Evolutionary conservation across 495 filamentous ascomycete species (phyloP), one percentile per base, ranked within the genome.

Genomic region (Hypoxylon cercidicola): DNA sequence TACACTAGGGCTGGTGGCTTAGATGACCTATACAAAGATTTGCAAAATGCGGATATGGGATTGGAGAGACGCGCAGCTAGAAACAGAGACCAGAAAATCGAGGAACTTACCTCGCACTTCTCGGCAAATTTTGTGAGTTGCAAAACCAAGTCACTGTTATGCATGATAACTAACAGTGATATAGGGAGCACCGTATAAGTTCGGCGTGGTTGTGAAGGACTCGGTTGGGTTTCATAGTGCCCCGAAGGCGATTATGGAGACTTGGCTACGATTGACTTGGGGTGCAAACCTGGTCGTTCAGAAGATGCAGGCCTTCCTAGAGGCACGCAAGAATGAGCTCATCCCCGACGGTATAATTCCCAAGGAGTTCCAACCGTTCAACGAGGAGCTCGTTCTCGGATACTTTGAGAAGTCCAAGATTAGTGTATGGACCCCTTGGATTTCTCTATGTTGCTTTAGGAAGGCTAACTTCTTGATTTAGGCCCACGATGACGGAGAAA

Each of bases 401-500:
- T 97, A 94, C 66, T 87, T 94, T 60, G 84, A 93, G 67, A 74
- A 80, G 0, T 85, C 87, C 57, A 79, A 81, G 20, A 94, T 94
- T 35, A 81, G 82, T 13, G 90, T 92, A 81, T 71, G 88, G 76
- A 3, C 15, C 10, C 8, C 53, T n/a, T 39, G 0, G 28, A 11
- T 13, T 46, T 8, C 6, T 43, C 32, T 13, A 46, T 21, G 20
- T 51, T 55, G 37, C 8, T n/a, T 25, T 58, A 1, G 13, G 4
- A 51, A 46, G 43, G 16, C 73, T 79, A 61, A 81, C 40, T n/a
- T 28, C n/a, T 44, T 62, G 23, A 20, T 56, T 20, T 70, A 95
- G 88, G 92, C 85, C 58, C 93, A 97, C 54, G 92, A 96, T 67
- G 93, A 97, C 59, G 93, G 93, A 0, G 93, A 97, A 72, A 75